phyloP scores from a whole-genome alignment of 1,139 yeast genomes.

The Geotrichum siamense region DNA sequence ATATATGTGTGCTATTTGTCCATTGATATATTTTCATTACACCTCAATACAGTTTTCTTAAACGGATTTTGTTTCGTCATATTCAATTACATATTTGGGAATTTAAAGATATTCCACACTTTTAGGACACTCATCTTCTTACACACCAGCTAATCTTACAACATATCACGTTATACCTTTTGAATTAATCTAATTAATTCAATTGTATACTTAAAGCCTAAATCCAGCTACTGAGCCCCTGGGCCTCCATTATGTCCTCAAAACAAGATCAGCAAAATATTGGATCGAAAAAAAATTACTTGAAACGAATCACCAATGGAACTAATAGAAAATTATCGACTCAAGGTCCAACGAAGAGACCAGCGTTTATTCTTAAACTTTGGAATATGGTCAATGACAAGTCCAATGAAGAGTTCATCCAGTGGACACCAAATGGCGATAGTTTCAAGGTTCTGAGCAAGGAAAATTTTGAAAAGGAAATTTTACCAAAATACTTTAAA shows the following conservation, averaged over 20 bases:
- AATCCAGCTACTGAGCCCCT: too few species aligned
- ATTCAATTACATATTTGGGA: too few species aligned
- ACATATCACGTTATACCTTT: too few species aligned
- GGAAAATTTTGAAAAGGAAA: conserved; percentile 76
- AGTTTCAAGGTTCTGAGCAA: conserved; percentile 79
- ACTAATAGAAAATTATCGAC: conserved; percentile 27
- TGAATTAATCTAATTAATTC: too few species aligned
- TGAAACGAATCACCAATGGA: conserved; percentile 21
- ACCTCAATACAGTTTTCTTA: too few species aligned
- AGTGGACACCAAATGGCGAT: conserved; percentile 82
- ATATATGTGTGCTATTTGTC: too few species aligned
- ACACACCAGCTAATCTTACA: too few species aligned
- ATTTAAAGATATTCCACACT: too few species aligned
- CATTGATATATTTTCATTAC: too few species aligned
- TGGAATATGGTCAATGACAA: conserved; percentile 95
- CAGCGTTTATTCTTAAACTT: conserved; percentile 85
- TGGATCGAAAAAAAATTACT: conserved; percentile 3
- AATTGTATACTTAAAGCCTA: too few species aligned
- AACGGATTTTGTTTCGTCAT: too few species aligned
- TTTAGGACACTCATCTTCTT: too few species aligned
- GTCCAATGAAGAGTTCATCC: conserved; percentile 57
- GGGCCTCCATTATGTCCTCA: conserved; percentile 11
- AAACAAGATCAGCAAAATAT: background rate
- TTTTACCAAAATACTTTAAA: conserved; percentile 81
- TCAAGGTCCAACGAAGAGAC: conserved; percentile 43